phyloP scores from a whole-genome alignment of 768 basidiomycete genomes.

The Kwoniella botswanensis region DNA sequence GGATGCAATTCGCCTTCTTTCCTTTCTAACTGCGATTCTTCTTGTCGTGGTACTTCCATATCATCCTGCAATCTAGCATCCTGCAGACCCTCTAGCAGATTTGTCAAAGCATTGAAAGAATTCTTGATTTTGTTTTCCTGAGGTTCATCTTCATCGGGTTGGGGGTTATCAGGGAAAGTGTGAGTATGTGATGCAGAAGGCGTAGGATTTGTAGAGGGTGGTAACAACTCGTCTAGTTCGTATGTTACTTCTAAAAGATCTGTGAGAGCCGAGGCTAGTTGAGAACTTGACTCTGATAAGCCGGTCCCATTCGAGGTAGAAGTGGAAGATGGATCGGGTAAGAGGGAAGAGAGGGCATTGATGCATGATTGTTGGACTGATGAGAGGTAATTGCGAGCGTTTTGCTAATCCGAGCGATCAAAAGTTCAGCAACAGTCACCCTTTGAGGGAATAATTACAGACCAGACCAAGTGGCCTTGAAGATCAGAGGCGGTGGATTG shows the following conservation, averaged over 20 bases:
- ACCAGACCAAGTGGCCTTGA: too few relatives aligned
- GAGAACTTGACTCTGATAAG: conserved; percentile 17
- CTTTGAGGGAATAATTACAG: too few relatives aligned
- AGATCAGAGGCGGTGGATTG: too few relatives aligned
- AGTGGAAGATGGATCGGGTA: conserved; percentile 10
- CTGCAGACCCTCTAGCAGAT: conserved; percentile 9
- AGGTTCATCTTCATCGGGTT: neutral
- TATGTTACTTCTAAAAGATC: conserved; percentile 45
- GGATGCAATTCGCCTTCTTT: conserved; percentile 26
- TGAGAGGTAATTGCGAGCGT: conserved; percentile 13
- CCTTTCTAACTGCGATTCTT: neutral
- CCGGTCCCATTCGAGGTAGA: neutral
- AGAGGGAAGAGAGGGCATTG: conserved; percentile 31
- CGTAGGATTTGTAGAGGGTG: conserved; percentile 27
- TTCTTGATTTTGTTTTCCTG: conserved; percentile 1
- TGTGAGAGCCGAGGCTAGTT: conserved; percentile 35
- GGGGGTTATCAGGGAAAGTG: neutral
- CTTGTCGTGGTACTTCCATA: neutral
- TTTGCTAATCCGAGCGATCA: conserved; percentile 8
- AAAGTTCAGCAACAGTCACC: neutral
- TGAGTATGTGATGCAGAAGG: conserved; percentile 11
- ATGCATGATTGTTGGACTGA: conserved; percentile 36
- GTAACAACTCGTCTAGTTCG: conserved; percentile 34
- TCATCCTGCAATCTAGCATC: neutral
- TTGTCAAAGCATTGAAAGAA: conserved; percentile 17